Evolutionary conservation across 257 asterid species (phyloP).

Genomic region (Solanum infundibuliforme): DNA sequence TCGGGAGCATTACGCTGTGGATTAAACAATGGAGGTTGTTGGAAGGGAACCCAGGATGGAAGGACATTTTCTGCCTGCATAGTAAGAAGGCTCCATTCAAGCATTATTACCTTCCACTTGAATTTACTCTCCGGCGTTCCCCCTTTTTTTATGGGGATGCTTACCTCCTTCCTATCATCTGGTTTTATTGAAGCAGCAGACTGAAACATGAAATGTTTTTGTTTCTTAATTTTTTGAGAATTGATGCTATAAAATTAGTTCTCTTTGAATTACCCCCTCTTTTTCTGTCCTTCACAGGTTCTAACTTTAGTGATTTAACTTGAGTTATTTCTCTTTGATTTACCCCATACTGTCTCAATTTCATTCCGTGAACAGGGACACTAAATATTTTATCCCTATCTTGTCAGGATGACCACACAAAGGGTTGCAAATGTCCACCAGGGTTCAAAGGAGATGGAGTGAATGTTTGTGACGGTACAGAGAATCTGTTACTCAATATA

Average conservation of each 20-base stretch:
- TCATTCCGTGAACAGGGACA: neutral
- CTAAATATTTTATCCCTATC: neutral
- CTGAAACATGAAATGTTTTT: neutral
- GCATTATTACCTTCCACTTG: neutral
- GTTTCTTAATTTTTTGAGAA: neutral
- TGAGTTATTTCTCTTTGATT: neutral
- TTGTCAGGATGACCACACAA: slow-evolving; percentile 60
- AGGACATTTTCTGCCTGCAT: slow-evolving; percentile 80
- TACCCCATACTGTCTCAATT: neutral
- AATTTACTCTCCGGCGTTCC: neutral
- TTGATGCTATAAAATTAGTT: neutral
- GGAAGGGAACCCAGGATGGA: slow-evolving; percentile 67
- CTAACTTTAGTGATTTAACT: neutral
- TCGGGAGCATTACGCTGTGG: slow-evolving; percentile 84
- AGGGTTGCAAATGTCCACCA: slow-evolving; percentile 86
- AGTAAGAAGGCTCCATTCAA: slow-evolving; percentile 39
- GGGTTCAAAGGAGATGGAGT: slow-evolving; percentile 97
- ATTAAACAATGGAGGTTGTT: slow-evolving; percentile 84
- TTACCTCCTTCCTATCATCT: neutral
- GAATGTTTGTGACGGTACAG: slow-evolving; percentile 66
- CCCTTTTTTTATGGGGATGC: neutral
- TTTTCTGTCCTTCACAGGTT: neutral
- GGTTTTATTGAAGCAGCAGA: neutral
- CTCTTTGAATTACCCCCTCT: neutral
- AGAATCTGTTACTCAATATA: neutral